Evolutionary conservation across 768 basidiomycete genomes (phyloP), one percentile per base, ranked within the genome.

Genomic region (Calocybe indica): DNA sequence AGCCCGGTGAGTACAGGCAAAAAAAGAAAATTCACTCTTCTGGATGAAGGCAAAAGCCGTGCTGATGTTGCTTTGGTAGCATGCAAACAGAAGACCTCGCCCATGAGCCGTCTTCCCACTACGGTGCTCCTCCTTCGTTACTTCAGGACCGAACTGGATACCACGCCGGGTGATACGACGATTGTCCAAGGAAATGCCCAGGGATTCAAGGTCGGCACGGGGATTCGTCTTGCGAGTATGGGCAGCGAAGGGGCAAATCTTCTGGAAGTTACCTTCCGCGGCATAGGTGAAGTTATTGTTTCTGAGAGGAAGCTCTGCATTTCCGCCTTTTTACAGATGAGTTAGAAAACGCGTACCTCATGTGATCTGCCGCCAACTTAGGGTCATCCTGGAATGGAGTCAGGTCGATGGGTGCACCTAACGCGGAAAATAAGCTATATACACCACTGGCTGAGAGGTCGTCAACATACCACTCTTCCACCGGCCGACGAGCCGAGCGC

Each of bases 111-210:
- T 79, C 59, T 68, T 71, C 9, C 61, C 59, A 7, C 56, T 37
- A 1, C 47, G 28, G 2, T 52, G 55, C 54, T 80, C 78, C 2
- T 61, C 59, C 5, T 51, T 43, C 1, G 74, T 73, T 10, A 76
- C 61, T 56, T 78, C 76, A 14, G 77, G 74, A 1, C 78, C 78
- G 54, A 75, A 80, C 41, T 73, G 74, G 38, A 76, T 64, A 15
- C 76, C 72, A 29, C 74, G 66, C 33, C 77, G 72, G 53, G 72
- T 66, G 52, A 78, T 78, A 37, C 73, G 69, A 14, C 55, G 61
- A 8, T 51, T 50, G 43, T 65, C 54, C 48, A 62, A 56, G 12
- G 64, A 58, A 44, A 56, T 45, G 7, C 31, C 47, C 35, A 46
- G 43, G 22, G 52, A 61, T 45, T 70, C 65, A 13, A 75, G 63